Evolutionary conservation across 257 asterid species (phyloP).

Genomic region (Rehmannia glutinosa): DNA sequence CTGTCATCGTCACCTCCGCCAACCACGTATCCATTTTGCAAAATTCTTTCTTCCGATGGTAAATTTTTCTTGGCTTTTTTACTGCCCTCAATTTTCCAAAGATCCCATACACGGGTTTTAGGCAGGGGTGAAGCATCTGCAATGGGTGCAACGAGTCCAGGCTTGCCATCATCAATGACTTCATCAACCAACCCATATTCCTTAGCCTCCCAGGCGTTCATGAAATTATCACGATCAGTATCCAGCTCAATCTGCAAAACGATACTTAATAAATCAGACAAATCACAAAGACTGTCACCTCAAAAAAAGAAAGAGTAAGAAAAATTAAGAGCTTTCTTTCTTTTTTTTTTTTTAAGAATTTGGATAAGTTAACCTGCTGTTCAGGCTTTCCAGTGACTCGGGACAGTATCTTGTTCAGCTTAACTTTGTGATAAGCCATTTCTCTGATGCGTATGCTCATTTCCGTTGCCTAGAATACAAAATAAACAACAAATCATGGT

Average conservation of each 20-base stretch:
- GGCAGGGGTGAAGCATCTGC: slow-evolving; percentile 72
- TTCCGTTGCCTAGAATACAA: slow-evolving; percentile 62
- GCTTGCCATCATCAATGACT: slow-evolving; percentile 90
- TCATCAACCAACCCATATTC: slow-evolving; percentile 88
- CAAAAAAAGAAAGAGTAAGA: not conserved
- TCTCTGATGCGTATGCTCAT: slow-evolving; percentile 84
- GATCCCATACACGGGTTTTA: slow-evolving; percentile 58
- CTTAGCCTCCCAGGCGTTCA: slow-evolving; percentile 96
- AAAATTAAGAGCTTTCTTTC: too few species aligned
- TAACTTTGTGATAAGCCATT: slow-evolving; percentile 69
- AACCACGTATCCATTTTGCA: slow-evolving; percentile 34
- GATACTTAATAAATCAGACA: too few species aligned
- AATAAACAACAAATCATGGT: not conserved
- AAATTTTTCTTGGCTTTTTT: slow-evolving; percentile 51
- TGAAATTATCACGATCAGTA: slow-evolving; percentile 76
- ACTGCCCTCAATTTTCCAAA: slow-evolving; percentile 65
- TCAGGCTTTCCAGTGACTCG: slow-evolving; percentile 83
- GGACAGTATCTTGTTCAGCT: slow-evolving; percentile 85
- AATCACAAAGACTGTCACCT: too few species aligned
- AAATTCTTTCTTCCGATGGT: slow-evolving; percentile 68
- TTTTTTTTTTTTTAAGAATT: too few species aligned
- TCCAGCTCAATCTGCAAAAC: slow-evolving; percentile 72
- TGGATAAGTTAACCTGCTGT: slow-evolving; percentile 47
- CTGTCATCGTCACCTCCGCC: slow-evolving; percentile 29
- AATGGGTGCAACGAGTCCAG: slow-evolving; percentile 86